Evolutionary conservation across 495 filamentous ascomycete genomes (phyloP), one percentile per base, ranked within the genome.

Genomic region (Cairneyella variabilis): DNA sequence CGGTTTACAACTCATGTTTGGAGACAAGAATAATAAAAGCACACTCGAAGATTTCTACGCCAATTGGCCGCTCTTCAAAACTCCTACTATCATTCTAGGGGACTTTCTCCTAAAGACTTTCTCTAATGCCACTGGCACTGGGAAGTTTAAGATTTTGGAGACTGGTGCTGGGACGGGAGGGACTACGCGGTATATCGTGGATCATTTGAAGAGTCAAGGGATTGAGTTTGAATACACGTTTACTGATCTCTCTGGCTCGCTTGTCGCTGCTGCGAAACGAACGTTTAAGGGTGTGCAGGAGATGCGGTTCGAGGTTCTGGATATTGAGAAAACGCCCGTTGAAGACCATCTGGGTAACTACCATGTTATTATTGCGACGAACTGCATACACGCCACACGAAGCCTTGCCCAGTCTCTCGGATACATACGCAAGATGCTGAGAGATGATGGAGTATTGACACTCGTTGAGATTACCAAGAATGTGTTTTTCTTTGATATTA

Each of bases 361-460:
- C 22, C 76, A 82, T 28, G 39, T 82, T 26, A 64, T 82, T 7
- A 61, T 83, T n/a, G 78, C 77, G 0, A 56, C 71, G 6, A 67
- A 66, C 48, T 73, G 75, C 4, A 58, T 83, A 0, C 82, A 83
- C 46, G 77, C 79, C 0, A 82, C 79, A 1, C 62, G 65, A 14
- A 65, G 62, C 0, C 69, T 81, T 45, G 48, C 60, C n/a, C 56
- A 68, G 14, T 78, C 78, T 1, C 71, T 82, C 64, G 40, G 57
- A 1, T 70, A 76, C 26, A 60, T 69, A 1, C 61, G 66, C 0
- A 46, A 47, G 0, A 53, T 75, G 26, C 54, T 76, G 21, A 27
- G 38, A 10, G 38, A 50, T 1, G 49, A 49, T 42, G 55, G 40
- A 9, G 16, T 22, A 2, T 17, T 58, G 17, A 20, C 27, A 10